Conservation (phyloP, 768 basidiomycete genomes). For the Pisolithus microcarpus region DNA sequence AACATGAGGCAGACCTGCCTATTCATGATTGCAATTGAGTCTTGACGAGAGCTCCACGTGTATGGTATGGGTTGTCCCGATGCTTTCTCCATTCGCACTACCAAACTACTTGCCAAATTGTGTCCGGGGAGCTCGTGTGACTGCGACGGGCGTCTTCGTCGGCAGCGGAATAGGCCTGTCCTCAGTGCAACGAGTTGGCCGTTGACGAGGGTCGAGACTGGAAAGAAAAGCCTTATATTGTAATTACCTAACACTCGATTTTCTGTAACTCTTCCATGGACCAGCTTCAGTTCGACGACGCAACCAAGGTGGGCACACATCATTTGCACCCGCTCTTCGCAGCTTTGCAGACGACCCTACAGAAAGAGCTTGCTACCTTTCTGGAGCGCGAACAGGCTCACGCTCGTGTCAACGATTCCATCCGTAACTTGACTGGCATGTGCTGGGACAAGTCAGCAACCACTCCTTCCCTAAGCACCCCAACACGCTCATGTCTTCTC, state of each 20-base stretch:
- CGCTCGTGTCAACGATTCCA: constrained; percentile 57
- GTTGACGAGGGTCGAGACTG: not conserved
- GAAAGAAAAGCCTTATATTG: not conserved
- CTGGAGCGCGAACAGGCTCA: constrained; percentile 79
- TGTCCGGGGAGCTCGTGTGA: not conserved
- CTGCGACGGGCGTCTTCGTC: not conserved
- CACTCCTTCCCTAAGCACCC: not conserved
- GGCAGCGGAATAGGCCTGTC: too few species aligned
- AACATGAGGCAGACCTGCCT: constrained; percentile 25
- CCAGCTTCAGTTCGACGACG: constrained; percentile 58
- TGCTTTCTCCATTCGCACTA: constrained; percentile 22
- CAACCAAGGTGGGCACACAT: constrained; percentile 47
- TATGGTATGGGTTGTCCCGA: constrained; percentile 6
- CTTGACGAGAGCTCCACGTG: constrained; percentile 30
- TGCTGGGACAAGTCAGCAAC: constrained; percentile 89
- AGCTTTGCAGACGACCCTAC: constrained; percentile 4
- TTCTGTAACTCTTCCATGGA: constrained; percentile 31
- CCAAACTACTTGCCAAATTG: not conserved
- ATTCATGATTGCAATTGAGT: constrained; percentile 9
- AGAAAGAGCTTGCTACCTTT: constrained; percentile 82
- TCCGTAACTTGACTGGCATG: constrained; percentile 73
- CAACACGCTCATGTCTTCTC: constrained; percentile 6
- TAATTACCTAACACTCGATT: not conserved
- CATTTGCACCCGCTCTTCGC: not conserved
- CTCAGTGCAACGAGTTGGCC: too few species aligned